Evolutionary conservation across 495 filamentous ascomycete species (phyloP).

Genomic region (Hypoxylon crocopeplum): DNA sequence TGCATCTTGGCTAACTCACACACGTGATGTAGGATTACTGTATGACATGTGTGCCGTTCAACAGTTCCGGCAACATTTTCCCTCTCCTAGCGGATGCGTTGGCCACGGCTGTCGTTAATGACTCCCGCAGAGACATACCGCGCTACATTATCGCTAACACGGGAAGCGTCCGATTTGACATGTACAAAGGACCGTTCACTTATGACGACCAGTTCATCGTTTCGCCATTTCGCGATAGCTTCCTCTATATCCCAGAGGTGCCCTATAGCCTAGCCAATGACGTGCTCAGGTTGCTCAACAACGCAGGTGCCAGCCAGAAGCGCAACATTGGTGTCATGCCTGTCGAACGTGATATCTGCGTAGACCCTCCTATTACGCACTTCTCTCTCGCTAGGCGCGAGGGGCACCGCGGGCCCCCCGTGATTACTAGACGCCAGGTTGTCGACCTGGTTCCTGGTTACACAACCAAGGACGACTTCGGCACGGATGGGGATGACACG

Average conservation of each 20-base stretch:
- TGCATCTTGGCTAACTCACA: background rate
- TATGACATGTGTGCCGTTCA: conserved; percentile 70
- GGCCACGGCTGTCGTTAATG: conserved; percentile 60
- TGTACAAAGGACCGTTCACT: conserved; percentile 82
- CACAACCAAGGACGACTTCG: conserved; percentile 76
- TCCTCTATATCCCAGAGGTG: conserved; percentile 72
- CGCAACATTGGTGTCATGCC: conserved; percentile 45
- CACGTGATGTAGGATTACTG: conserved; percentile 56
- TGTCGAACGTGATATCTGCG: conserved; percentile 48
- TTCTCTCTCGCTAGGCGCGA: conserved; percentile 23
- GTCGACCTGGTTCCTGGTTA: conserved; percentile 66
- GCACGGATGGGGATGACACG: conserved; percentile 79
- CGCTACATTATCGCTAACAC: conserved; percentile 76
- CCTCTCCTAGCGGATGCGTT: conserved; percentile 69
- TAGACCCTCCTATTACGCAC: conserved; percentile 44
- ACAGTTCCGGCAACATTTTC: conserved; percentile 67
- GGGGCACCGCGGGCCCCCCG: conserved; percentile 14
- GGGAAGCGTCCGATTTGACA: conserved; percentile 81
- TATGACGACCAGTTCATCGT: conserved; percentile 78
- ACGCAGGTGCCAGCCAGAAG: conserved; percentile 48
- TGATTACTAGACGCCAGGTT: conserved; percentile 50
- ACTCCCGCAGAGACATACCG: conserved; percentile 53
- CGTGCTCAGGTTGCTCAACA: conserved; percentile 56
- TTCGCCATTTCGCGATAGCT: conserved; percentile 77
- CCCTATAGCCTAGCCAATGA: conserved; percentile 68